phyloP scores from a whole-genome alignment of 345 rosid species.

The Cardamine resedifolia region DNA sequence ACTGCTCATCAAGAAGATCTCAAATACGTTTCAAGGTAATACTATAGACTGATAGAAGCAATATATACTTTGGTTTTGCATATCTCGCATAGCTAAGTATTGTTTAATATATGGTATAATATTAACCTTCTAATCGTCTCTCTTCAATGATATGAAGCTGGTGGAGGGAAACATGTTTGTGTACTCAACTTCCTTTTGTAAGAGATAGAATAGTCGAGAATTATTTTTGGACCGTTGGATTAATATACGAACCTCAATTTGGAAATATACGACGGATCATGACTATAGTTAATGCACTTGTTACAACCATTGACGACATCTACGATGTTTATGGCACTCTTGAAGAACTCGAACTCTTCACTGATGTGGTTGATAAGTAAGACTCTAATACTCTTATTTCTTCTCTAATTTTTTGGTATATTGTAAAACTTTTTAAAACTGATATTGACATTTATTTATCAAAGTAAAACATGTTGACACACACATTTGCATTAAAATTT shows the following conservation, averaged over 20 bases:
- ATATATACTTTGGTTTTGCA: neutral
- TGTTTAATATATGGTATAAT: neutral
- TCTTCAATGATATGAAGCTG: constrained; percentile 31
- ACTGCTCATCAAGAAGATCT: constrained; percentile 36
- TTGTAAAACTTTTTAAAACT: no score
- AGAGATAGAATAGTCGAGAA: constrained; percentile 44
- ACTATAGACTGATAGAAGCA: neutral
- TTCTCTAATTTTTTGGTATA: neutral
- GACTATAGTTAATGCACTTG: constrained; percentile 23
- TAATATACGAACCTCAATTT: constrained; percentile 41
- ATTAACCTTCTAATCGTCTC: neutral
- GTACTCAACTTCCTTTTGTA: constrained; percentile 33
- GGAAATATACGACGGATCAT: constrained; percentile 4
- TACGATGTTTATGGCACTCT: constrained; percentile 42
- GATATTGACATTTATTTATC: no score
- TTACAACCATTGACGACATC: constrained; percentile 39
- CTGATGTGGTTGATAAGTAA: constrained; percentile 39
- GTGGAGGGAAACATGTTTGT: constrained; percentile 38
- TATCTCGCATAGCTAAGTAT: no score
- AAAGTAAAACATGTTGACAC: neutral
- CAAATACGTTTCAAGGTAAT: constrained; percentile 32
- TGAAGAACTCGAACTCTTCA: constrained; percentile 44
- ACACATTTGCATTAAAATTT: neutral
- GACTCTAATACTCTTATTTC: neutral
- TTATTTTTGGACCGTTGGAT: constrained; percentile 40